Conservation (phyloP, 2,329 filamentous ascomycete genomes). For the Boeremia exigua region DNA sequence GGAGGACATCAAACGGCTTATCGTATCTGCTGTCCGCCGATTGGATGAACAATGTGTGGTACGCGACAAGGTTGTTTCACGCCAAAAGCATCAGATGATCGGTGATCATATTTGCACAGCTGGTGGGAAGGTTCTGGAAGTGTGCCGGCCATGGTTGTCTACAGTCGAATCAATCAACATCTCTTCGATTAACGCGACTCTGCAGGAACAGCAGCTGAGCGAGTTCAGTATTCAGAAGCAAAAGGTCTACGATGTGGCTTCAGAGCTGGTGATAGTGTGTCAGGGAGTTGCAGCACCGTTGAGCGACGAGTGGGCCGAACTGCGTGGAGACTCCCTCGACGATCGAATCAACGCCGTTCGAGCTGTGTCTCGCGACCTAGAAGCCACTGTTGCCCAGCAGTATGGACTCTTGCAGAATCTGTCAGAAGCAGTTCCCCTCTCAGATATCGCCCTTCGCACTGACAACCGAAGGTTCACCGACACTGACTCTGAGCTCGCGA, state of each 20-base stretch:
- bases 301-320: conserved; percentile 93
- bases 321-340: conserved; percentile 88
- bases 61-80: conserved; percentile 81
- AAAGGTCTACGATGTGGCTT: conserved; percentile 89
- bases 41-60: conserved; percentile 82
- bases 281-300: conserved; percentile 91
- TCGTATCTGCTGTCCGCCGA: conserved; percentile 84
- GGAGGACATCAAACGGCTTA: conserved; percentile 82
- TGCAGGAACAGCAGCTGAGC: conserved; percentile 82
- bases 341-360: conserved; percentile 83
- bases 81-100: conserved; percentile 77
- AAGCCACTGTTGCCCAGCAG: conserved; percentile 85
- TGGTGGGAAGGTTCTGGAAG: conserved; percentile 81
- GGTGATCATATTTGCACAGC: conserved; percentile 82
- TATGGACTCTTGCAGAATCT: conserved; percentile 87
- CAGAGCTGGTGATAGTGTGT: conserved; percentile 84
- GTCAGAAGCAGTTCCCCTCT: conserved; percentile 73
- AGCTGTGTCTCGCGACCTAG: conserved; percentile 77
- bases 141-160: conserved; percentile 87
- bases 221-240: conserved; percentile 94
- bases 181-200: conserved; percentile 74
- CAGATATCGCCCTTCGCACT: conserved; percentile 35
- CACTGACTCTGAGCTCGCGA: conserved; percentile 48
- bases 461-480: conserved; percentile 51
- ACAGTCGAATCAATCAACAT: conserved; percentile 92